Base-by-base conservation (phyloP, 768 basidiomycete genomes). In the Russula griseocarnosa region DNA sequence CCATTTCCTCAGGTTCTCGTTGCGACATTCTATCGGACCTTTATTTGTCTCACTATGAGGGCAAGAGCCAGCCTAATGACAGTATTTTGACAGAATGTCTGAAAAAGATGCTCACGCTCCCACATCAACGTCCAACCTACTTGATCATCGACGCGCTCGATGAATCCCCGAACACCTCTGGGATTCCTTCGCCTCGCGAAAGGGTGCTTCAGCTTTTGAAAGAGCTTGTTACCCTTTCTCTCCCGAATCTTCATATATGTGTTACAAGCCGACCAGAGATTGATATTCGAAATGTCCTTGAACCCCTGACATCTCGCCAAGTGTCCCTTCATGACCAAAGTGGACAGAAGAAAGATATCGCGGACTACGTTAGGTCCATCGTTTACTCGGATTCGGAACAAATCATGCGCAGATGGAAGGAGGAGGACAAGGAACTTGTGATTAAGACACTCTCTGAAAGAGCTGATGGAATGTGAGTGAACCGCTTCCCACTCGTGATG, bases 401-500 rank as follows among this genome's bases (percentile, higher is more conserved):
- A 42, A 55, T 54, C 32, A 57, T 57, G 42, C 30, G 3, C 13
- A 47, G 44, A 47, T 61, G 52, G 60, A 36, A 5, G 32, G 16
- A 0, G 1, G 53, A 55, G 26, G 54, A 54, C 16, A 61, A 55
- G 34, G 36, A 42, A 3, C 40, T 55, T 3, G 53, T 55, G 5
- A 22, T 55, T 6, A 22, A 38, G 20, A 28, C 20, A 2, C 60
- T 61, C 18, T 40, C 62, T 7, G 46, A 42, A 32, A 63, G 53
- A 22, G 62, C 62, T 0, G 40, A 63, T 30, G 62, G 62, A 11
- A 58, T 63, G 62, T 63, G 49, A 55, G 62, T 7, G 5, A 30
- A 18, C 46, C 0, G 2, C 16, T 26, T 14, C 6, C 20, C n/a
- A 5, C 11, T 18, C 10, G 20, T 34, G 2, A 16, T 44, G 0